A percentile compares a stretch with the other conserved stretches of the same genome.
Conservation (phyloP, 352 stramenopile species). For the Phytopythium litorale region DNA sequence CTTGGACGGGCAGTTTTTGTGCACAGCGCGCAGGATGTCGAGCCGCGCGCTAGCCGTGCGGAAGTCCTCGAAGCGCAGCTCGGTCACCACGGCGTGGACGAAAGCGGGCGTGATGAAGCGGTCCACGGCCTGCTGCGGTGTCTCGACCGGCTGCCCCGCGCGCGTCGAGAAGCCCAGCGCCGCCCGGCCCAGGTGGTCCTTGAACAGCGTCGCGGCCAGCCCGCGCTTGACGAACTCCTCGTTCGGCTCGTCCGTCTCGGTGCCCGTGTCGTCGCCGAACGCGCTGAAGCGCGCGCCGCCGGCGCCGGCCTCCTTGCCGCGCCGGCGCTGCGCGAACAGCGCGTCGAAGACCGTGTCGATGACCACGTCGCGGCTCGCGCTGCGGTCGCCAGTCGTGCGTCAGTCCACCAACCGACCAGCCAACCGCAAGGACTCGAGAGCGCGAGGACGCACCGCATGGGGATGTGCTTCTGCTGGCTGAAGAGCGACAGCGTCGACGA, state of each 20-base stretch:
- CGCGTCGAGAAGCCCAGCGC: constrained; percentile 8
- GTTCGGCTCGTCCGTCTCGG: constrained; percentile 77
- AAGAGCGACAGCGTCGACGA: constrained; percentile 67
- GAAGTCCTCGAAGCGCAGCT: constrained; percentile 84
- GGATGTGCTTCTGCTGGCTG: constrained; percentile 77
- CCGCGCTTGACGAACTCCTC: constrained; percentile 83
- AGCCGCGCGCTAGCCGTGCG: constrained; percentile 76
- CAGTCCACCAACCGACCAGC: background rate
- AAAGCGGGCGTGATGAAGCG: constrained; percentile 71
- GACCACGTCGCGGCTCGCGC: constrained; percentile 73
- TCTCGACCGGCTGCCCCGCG: constrained; percentile 26
- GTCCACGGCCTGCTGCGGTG: constrained; percentile 46
- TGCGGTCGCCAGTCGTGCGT: constrained; percentile 7
- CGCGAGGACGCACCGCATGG: constrained; percentile 29
- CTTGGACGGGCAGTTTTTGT: constrained; percentile 73
- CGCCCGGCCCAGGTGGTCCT: constrained; percentile 44
- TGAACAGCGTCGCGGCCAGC: constrained; percentile 72
- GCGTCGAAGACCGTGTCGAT: constrained; percentile 82
- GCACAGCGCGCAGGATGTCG: constrained; percentile 83
- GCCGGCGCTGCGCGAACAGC: constrained; percentile 45
- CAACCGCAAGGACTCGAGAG: background rate
- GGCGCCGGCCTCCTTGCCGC: constrained; percentile 9
- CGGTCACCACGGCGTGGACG: constrained; percentile 74
- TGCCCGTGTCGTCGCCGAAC: constrained; percentile 74
- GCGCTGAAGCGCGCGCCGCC: constrained; percentile 39